Evolutionary conservation across 306 rosid species (phyloP), one percentile per base, ranked within the genome.

Genomic region (Carpinus fangiana): DNA sequence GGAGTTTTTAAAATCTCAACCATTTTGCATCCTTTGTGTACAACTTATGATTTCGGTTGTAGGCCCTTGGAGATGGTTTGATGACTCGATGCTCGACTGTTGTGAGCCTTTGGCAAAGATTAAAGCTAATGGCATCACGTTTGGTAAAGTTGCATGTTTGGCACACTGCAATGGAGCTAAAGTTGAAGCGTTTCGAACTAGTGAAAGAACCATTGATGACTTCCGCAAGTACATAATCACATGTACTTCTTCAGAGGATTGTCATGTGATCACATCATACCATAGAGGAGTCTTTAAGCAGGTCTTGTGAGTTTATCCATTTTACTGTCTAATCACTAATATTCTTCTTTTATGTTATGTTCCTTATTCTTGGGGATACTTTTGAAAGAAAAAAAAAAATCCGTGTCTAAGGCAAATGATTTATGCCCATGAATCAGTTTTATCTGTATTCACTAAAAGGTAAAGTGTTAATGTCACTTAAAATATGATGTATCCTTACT

Each of bases 31-130:
- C 52, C 52, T 47, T 47, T 9, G 52, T 2, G 11, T 12, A 41
- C 45, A 3, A 16, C 26, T 48, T 43, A 8, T 43, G 66, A 11
- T 79, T 41, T 51, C 54, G 61, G 7, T 72, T 80, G 77, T 73
- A 95, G 98, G 98, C 13, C 98, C 97, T 17, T 95, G 98, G 98
- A 87, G 98, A 67, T 95, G 98, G 98, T 95, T 92, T 84, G 98
- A 92, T 75, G 98, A 95, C 81, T 81, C 93, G 8, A 92, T 95
- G 98, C 82, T 95, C 70, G 98, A 95, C 84, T 95, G 98, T 57
- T 95, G 98, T 52, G 97, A 91, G 78, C 93, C 98, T 74, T 75
- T 95, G 89, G 83, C 48, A 8, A 93, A 87, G 65, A 76, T 95
- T 79, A 82, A 87, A 82, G 73, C 75, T 12, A 46, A 91, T n/a